A percentile compares a stretch with the other conserved stretches of the same genome.
phyloP scores from a whole-genome alignment of 1,284 basidiomycete species.

The Fomitopsis palustris region DNA sequence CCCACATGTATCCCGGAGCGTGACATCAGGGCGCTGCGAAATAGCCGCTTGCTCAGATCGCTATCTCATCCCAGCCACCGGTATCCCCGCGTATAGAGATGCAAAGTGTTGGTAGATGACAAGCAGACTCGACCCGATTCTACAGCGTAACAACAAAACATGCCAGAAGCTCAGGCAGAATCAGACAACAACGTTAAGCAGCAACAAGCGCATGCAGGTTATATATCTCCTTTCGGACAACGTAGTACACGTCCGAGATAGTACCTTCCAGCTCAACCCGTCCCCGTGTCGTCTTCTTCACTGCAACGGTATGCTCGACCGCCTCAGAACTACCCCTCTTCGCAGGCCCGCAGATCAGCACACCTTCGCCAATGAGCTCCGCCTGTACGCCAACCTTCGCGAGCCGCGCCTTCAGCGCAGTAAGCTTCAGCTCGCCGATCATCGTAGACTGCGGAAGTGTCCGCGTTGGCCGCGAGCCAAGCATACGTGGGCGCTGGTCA shows the following conservation, averaged over 20 bases:
- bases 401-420: constrained; percentile 77
- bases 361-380: constrained; percentile 92
- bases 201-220: constrained; percentile 84
- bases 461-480: constrained; percentile 58
- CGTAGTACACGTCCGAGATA: constrained; percentile 85
- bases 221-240: constrained; percentile 85
- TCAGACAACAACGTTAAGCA: constrained; percentile 28
- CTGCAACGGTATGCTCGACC: constrained; percentile 78
- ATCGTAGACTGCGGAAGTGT: constrained; percentile 84
- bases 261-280: constrained; percentile 86
- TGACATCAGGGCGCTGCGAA: background rate
- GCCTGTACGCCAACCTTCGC: constrained; percentile 76
- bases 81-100: no score
- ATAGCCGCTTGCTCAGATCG: constrained; percentile 1
- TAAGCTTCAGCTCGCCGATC: constrained; percentile 93
- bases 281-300: constrained; percentile 82
- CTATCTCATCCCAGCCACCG: background rate
- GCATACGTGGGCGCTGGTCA: constrained; percentile 36
- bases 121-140: background rate
- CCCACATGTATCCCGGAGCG: background rate
- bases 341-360: constrained; percentile 82
- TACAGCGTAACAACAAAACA: background rate
- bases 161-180: background rate
- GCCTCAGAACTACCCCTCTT: constrained; percentile 44
- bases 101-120: no score